Evolutionary conservation across 2,329 filamentous ascomycete genomes (phyloP), one percentile per base, ranked within the genome.

Genomic region (Sclerotinia nivalis): DNA sequence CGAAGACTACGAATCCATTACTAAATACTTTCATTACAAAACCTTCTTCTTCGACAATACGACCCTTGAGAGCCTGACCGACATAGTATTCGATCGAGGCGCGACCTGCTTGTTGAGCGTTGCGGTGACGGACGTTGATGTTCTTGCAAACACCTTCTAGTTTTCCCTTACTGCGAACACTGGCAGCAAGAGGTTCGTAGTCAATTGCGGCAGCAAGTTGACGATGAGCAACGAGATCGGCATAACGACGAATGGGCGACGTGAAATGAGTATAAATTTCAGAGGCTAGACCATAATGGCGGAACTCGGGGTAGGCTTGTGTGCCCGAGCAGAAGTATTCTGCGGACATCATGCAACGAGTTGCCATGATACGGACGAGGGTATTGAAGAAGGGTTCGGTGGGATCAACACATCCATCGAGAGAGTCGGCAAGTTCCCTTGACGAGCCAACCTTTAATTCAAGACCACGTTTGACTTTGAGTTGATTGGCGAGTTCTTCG

Each of bases 241-340:
- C 95, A 79, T 99, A 99, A 43, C 96, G 92, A 71, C 96, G 92
- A 79, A 99, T 99, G 4, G 96, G 96, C 4, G 92, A 96, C 0
- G 96, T 99, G 82, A 99, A 99, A 81, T 99, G 96, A 2, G 96
- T 99, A 83, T 99, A 99, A 79, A 99, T 99, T 77, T 96, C 92
- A 4, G 91, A 93, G 0, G 96, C 96, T 49, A 99, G 89, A 75
- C 96, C 96, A 81, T 99, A 99, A 82, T 99, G 96, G 66, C 93
- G 89, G 86, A 97, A 99, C 79, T 98, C 96, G 0, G 93, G 91
- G 79, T 96, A 95, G 0, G 94, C 89, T 79, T 97, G 93, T 9
- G 93, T 94, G 71, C 96, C 96, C 0, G 95, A 92, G 82, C 92
- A 96, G 82, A 99, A 99, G 82, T 99, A 99, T 82, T 99, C 96